Evolutionary conservation across 805 yeast genomes (phyloP).

Genomic region (Schwanniomyces pseudopolymorphus): DNA sequence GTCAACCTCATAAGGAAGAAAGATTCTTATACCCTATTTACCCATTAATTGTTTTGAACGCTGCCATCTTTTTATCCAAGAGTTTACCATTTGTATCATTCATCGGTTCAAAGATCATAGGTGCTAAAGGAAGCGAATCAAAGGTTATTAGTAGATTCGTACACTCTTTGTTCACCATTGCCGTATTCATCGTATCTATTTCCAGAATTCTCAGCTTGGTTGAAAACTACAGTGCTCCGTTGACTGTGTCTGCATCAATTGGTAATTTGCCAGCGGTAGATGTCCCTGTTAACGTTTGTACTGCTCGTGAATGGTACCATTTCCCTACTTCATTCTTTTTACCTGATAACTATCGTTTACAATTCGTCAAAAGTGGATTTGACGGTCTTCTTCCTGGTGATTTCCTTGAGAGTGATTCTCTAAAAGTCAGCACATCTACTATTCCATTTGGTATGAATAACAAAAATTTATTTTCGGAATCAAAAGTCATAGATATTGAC

Average conservation of each 20-base stretch:
- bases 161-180: constrained; percentile 21
- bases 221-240: constrained; percentile 71
- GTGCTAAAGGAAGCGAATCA: constrained; percentile 7
- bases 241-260: constrained; percentile 50
- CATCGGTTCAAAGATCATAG: constrained; percentile 14
- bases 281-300: constrained; percentile 57
- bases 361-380: constrained; percentile 75
- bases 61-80: constrained; percentile 47
- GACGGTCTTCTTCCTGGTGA: constrained; percentile 89
- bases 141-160: constrained; percentile 6
- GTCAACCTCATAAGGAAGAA: constrained; percentile 92
- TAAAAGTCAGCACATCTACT: constrained; percentile 37
- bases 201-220: constrained; percentile 62
- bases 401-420: constrained; percentile 49
- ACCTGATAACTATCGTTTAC: constrained; percentile 59
- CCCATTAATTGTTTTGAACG: constrained; percentile 62
- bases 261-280: constrained; percentile 17
- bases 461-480: constrained; percentile 61
- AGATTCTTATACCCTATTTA: constrained; percentile 86
- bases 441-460: constrained; percentile 74
- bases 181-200: constrained; percentile 30
- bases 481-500: constrained; percentile 48
- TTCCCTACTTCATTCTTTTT: constrained; percentile 86
- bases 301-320: constrained; percentile 96
- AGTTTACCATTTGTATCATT: constrained; percentile 8